These are phyloP conservation scores for Psilocybe cubensis DNA, from an alignment of 768 basidiomycete genomes.

Conservation along the genomic window DNA sequence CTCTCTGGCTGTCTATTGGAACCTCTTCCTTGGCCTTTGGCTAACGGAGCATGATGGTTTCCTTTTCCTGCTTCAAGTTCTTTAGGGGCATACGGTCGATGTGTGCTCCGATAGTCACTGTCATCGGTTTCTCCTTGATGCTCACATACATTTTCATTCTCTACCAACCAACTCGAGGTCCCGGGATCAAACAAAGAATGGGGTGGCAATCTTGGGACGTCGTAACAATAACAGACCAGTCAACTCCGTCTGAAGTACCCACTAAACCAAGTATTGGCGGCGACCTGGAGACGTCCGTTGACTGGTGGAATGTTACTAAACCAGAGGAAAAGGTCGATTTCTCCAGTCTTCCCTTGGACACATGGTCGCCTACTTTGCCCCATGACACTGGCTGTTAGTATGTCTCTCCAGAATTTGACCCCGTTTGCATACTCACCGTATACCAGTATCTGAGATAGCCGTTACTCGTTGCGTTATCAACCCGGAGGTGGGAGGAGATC, in stretches of 20 bases:
- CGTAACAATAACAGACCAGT: constrained; percentile 38
- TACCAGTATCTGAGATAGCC: constrained; percentile 79
- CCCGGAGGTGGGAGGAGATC: constrained; percentile 53
- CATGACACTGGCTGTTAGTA: constrained; percentile 74
- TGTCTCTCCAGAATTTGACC: background rate
- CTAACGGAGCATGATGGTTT: constrained; percentile 39
- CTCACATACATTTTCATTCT: constrained; percentile 81
- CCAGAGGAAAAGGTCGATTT: constrained; percentile 48
- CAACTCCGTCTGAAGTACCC: background rate
- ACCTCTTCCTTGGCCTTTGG: constrained; percentile 18
- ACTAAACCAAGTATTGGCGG: constrained; percentile 2
- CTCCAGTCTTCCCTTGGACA: constrained; percentile 78
- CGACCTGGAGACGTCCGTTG: constrained; percentile 32
- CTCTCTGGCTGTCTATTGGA: background rate
- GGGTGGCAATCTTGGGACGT: constrained; percentile 93
- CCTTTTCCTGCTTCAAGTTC: constrained; percentile 40
- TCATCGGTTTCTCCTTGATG: constrained; percentile 70
- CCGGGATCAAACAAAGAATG: constrained; percentile 69
- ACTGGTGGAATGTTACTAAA: constrained; percentile 72
- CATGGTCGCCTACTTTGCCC: constrained; percentile 76
- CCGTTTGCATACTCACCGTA: constrained; percentile 2
- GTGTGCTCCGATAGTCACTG: constrained; percentile 59
- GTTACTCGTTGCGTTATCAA: constrained; percentile 70
- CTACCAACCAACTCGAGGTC: constrained; percentile 77
- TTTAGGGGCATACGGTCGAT: constrained; percentile 57